phyloP scores from a whole-genome alignment of 1,139 yeast genomes.

The Waltiozyma sp. region DNA sequence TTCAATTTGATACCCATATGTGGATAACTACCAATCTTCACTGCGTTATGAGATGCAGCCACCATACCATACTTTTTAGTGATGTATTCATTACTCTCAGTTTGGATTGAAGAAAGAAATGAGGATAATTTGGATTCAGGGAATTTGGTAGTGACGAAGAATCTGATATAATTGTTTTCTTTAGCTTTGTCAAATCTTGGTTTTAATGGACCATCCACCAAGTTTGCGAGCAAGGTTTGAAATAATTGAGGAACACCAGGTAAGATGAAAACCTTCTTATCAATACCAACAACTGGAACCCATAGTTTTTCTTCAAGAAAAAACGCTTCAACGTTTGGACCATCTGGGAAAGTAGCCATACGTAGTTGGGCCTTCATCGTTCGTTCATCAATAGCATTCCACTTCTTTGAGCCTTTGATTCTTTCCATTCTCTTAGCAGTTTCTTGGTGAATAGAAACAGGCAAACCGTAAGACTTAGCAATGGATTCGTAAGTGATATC shows the following conservation, averaged over 20 bases:
- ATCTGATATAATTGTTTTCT: conserved; percentile 29
- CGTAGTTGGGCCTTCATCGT: conserved; percentile 51
- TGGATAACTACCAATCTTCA: conserved; percentile 80
- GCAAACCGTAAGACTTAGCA: conserved; percentile 49
- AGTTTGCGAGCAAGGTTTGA: conserved; percentile 36
- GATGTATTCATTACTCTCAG: conserved; percentile 17
- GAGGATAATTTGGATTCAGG: conserved; percentile 66
- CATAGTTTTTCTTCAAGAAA: conserved; percentile 51
- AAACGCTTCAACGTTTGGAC: conserved; percentile 36
- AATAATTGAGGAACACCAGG: conserved; percentile 82
- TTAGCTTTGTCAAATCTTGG: conserved; percentile 12
- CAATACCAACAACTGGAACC: conserved; percentile 72
- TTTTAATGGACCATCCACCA: conserved; percentile 15
- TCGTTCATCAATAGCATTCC: conserved; percentile 28
- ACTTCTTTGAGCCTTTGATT: conserved; percentile 27
- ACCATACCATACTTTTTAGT: not conserved
- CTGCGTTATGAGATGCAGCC: conserved; percentile 21
- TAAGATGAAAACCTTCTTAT: conserved; percentile 51
- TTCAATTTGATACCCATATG: conserved; percentile 53
- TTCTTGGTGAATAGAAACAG: conserved; percentile 40
- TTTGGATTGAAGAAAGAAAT: conserved; percentile 42
- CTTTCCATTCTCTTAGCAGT: conserved; percentile 51
- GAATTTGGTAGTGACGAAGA: conserved; percentile 48
- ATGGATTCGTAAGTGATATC: conserved; percentile 72
- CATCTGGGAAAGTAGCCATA: conserved; percentile 69